A percentile compares a stretch with the other conserved stretches of the same genome.
These are phyloP conservation scores for Monosporozyma unispora DNA, from an alignment of 805 yeast genomes.

Conservation along the genomic window DNA sequence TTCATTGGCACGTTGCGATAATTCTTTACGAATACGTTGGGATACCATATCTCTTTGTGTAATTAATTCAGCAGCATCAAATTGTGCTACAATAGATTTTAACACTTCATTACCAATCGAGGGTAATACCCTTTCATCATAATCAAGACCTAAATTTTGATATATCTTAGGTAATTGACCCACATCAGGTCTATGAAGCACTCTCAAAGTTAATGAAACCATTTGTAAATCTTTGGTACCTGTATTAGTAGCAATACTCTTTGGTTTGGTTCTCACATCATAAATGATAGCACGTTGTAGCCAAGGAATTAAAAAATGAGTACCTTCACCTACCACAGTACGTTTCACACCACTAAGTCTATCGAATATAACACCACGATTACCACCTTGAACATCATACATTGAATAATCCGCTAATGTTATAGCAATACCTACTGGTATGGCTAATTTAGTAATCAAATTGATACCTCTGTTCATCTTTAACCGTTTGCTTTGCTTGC, in stretches of 20 bases:
- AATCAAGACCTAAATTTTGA: slow-evolving; percentile 86
- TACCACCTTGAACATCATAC: slow-evolving; percentile 94
- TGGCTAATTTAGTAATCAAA: slow-evolving; percentile 39
- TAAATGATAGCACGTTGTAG: slow-evolving; percentile 81
- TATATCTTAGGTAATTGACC: slow-evolving; percentile 72
- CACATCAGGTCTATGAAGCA: slow-evolving; percentile 90
- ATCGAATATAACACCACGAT: slow-evolving; percentile 92
- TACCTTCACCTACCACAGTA: slow-evolving; percentile 90
- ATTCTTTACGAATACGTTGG: slow-evolving; percentile 77
- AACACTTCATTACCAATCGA: slow-evolving; percentile 88
- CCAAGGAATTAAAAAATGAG: slow-evolving; percentile 95
- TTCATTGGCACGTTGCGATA: slow-evolving; percentile 73
- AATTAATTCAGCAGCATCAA: slow-evolving; percentile 92
- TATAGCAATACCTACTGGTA: slow-evolving; percentile 62
- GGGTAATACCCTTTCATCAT: slow-evolving; percentile 89
- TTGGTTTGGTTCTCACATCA: slow-evolving; percentile 93
- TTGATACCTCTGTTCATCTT: slow-evolving; percentile 17
- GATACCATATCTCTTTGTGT: slow-evolving; percentile 95
- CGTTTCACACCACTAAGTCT: slow-evolving; percentile 81
- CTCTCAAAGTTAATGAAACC: slow-evolving; percentile 87
- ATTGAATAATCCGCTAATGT: slow-evolving; percentile 73
- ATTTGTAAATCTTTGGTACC: slow-evolving; percentile 96
- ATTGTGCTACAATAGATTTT: slow-evolving; percentile 85
- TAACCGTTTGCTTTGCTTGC: neutral
- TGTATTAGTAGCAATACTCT: slow-evolving; percentile 86